Percentiles rank a stretch among this genome's conserved stretches.
These are phyloP conservation scores for Mucor irregularis DNA, from an alignment of 371 early-diverging fungal genomes.

Conservation along the genomic window DNA sequence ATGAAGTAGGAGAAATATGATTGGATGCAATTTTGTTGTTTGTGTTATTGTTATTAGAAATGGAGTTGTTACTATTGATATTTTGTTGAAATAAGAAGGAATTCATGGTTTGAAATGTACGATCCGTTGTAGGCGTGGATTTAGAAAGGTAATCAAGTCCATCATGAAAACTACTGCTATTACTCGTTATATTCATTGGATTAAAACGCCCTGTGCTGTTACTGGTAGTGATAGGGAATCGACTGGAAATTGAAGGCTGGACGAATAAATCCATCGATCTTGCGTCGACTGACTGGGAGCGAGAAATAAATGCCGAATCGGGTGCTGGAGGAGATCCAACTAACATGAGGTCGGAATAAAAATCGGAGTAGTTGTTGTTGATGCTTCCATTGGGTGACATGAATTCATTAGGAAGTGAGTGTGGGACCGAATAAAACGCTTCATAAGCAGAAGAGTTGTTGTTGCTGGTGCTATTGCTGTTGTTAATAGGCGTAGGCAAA, in stretches of 20 bases:
- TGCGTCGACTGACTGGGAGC: slow-evolving; percentile 27
- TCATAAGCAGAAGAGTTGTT: slow-evolving; percentile 48
- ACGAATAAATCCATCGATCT: slow-evolving; percentile 24
- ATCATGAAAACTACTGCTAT: slow-evolving; percentile 15
- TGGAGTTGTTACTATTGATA: too few species aligned
- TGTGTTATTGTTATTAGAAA: not conserved
- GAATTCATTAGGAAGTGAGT: slow-evolving; percentile 41
- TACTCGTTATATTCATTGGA: too few species aligned
- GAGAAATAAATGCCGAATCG: slow-evolving; percentile 16
- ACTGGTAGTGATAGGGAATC: slow-evolving; percentile 7
- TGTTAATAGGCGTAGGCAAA: slow-evolving; percentile 23
- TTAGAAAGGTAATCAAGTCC: slow-evolving; percentile 29
- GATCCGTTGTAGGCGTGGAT: slow-evolving; percentile 26
- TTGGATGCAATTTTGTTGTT: slow-evolving; percentile 12
- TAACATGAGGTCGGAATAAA: slow-evolving; percentile 26
- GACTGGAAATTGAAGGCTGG: slow-evolving; percentile 6
- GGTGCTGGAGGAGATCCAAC: slow-evolving; percentile 8
- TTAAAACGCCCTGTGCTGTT: slow-evolving; percentile 9
- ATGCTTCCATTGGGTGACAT: slow-evolving; percentile 37
- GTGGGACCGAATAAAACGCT: slow-evolving; percentile 54
- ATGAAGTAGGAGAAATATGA: slow-evolving; percentile 10
- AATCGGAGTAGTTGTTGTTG: slow-evolving; percentile 9
- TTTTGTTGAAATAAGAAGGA: slow-evolving; percentile 8
- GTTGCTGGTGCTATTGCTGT: slow-evolving; percentile 9
- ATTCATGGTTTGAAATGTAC: slow-evolving; percentile 14